Conservation (phyloP, 345 rosid species). For the Brassica cretica region DNA sequence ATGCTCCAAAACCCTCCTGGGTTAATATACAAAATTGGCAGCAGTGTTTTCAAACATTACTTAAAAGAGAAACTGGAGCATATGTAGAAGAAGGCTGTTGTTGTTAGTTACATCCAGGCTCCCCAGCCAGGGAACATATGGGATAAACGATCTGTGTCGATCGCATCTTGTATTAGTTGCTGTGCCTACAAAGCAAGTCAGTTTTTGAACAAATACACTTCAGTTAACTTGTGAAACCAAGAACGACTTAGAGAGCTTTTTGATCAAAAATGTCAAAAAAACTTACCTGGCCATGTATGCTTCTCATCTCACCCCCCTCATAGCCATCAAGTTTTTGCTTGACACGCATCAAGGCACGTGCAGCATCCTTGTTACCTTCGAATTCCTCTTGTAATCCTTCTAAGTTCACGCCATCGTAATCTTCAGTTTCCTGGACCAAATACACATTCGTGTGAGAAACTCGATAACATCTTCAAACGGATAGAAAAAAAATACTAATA, state of each 20-base stretch:
- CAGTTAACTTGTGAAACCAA: constrained; percentile 5
- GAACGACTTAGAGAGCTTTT: background rate
- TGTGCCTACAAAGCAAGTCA: constrained; percentile 56
- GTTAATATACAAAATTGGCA: constrained; percentile 24
- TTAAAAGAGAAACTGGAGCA: background rate
- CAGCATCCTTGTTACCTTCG: constrained; percentile 95
- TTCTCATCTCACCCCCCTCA: constrained; percentile 94
- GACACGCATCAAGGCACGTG: constrained; percentile 89
- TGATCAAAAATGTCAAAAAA: background rate
- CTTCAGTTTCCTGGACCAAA: constrained; percentile 63
- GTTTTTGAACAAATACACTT: constrained; percentile 8
- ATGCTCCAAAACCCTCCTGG: background rate
- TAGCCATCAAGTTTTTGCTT: constrained; percentile 97
- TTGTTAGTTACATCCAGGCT: constrained; percentile 67
- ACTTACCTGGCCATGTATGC: constrained; percentile 88
- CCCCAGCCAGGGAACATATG: constrained; percentile 98
- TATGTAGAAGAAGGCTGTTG: background rate
- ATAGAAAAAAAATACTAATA: background rate
- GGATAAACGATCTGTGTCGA: constrained; percentile 75
- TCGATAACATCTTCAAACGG: background rate
- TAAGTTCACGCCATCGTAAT: constrained; percentile 61
- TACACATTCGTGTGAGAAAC: constrained; percentile 6
- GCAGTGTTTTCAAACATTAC: background rate
- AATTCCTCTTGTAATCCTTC: constrained; percentile 69
- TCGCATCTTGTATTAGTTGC: constrained; percentile 95